phyloP scores from a whole-genome alignment of 2,329 filamentous ascomycete genomes.

The Coniochaeta sp. region DNA sequence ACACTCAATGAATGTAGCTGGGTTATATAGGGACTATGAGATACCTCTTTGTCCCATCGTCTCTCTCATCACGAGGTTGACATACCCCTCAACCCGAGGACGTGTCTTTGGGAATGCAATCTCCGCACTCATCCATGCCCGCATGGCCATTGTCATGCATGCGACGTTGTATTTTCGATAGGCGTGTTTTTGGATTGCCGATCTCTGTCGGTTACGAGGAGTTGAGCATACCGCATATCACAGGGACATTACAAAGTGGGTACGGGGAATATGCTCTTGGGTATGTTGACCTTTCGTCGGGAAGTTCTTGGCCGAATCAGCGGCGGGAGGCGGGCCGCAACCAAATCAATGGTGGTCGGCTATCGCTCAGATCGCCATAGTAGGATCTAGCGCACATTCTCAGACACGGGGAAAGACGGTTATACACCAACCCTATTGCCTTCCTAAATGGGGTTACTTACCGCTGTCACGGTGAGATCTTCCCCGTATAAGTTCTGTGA shows the following conservation, averaged over 20 bases:
- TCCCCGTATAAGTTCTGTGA: too few species aligned
- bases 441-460: neutral
- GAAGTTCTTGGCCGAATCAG: neutral
- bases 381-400: neutral
- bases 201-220: neutral
- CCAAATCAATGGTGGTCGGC: neutral
- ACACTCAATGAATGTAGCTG: neutral
- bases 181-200: neutral
- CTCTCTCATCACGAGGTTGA: neutral
- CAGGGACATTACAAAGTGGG: too few species aligned
- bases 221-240: neutral
- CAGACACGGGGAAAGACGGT: neutral
- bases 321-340: too few species aligned
- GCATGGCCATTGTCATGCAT: neutral
- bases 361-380: neutral
- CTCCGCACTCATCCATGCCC: too few species aligned
- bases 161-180: neutral
- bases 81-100: neutral
- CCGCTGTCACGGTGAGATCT: too few species aligned
- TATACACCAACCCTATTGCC: neutral
- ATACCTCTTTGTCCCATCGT: neutral
- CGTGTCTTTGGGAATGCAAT: neutral
- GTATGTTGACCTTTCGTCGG: neutral
- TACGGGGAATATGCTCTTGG: too few species aligned
- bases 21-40: neutral